These are phyloP conservation scores for Penicillium herquei DNA, from an alignment of 495 filamentous ascomycete genomes.

Conservation along the genomic window DNA sequence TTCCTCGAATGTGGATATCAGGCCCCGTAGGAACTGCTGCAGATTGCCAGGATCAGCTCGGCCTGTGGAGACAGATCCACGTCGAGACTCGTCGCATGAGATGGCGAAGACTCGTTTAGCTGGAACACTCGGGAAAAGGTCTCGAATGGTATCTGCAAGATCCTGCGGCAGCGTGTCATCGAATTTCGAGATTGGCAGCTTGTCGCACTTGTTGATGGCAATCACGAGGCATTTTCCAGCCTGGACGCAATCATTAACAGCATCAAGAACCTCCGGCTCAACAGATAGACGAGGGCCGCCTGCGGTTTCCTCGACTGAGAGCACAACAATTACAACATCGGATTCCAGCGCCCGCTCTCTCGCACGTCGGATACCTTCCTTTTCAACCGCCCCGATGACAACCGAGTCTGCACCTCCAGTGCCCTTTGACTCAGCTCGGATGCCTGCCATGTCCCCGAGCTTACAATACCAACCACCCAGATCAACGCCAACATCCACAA, in stretches of 20 bases:
- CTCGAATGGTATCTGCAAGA: slow-evolving; percentile 21
- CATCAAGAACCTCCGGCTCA: slow-evolving; percentile 58
- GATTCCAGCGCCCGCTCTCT: slow-evolving; percentile 76
- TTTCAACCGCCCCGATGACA: slow-evolving; percentile 71
- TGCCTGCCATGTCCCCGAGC: slow-evolving; percentile 89
- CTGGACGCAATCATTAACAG: slow-evolving; percentile 53
- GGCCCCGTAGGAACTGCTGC: slow-evolving; percentile 61
- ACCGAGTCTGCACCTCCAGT: slow-evolving; percentile 5
- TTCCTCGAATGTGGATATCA: slow-evolving; percentile 65
- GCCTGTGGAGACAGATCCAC: background rate
- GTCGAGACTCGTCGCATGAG: slow-evolving; percentile 59
- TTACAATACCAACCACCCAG: slow-evolving; percentile 84
- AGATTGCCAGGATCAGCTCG: slow-evolving; percentile 61
- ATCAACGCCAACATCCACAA: slow-evolving; percentile 90
- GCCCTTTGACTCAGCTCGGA: slow-evolving; percentile 48
- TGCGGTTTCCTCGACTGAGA: slow-evolving; percentile 58
- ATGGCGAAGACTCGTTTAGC: slow-evolving; percentile 56
- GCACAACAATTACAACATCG: slow-evolving; percentile 80
- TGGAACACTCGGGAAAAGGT: slow-evolving; percentile 38
- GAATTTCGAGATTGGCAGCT: slow-evolving; percentile 28
- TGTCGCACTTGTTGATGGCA: slow-evolving; percentile 82
- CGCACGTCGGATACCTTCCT: slow-evolving; percentile 88
- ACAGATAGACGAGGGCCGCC: slow-evolving; percentile 38
- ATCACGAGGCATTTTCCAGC: slow-evolving; percentile 62
- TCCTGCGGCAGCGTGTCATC: slow-evolving; percentile 13